phyloP scores from a whole-genome alignment of 768 basidiomycete genomes.

The Mycena vitilis region DNA sequence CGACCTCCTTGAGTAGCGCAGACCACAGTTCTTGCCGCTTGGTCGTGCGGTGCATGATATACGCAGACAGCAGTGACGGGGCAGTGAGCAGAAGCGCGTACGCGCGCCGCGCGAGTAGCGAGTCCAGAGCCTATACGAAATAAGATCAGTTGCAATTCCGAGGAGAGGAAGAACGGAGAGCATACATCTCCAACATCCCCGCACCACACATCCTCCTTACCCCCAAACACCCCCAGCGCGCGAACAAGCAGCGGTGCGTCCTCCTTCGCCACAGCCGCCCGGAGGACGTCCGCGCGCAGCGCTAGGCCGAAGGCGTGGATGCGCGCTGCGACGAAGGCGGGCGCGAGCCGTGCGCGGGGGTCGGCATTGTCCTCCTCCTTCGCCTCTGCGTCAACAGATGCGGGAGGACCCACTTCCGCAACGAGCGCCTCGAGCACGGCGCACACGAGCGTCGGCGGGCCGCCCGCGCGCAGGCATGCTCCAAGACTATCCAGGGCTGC shows the following conservation, averaged over 20 bases:
- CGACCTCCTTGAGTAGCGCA: slow-evolving; percentile 56
- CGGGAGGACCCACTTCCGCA: slow-evolving; percentile 47
- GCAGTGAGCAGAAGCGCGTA: slow-evolving; percentile 53
- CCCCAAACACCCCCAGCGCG: slow-evolving; percentile 65
- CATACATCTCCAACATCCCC: slow-evolving; percentile 54
- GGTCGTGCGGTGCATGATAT: slow-evolving; percentile 58
- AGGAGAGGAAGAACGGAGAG: background rate
- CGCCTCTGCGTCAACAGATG: background rate
- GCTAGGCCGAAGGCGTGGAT: slow-evolving; percentile 37
- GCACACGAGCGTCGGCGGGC: slow-evolving; percentile 50
- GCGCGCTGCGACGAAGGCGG: background rate
- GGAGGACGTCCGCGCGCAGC: slow-evolving; percentile 50
- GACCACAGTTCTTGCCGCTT: slow-evolving; percentile 58
- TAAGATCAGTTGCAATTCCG: too few relatives aligned
- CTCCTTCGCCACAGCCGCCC: slow-evolving; percentile 43
- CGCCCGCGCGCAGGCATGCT: slow-evolving; percentile 42
- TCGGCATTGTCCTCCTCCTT: slow-evolving; percentile 27
- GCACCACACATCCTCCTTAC: slow-evolving; percentile 39
- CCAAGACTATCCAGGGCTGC: slow-evolving; percentile 60
- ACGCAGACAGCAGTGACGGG: slow-evolving; percentile 61
- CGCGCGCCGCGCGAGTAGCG: slow-evolving; percentile 51
- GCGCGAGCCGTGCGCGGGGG: too few relatives aligned
- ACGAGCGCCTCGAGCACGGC: slow-evolving; percentile 59
- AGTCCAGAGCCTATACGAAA: slow-evolving; percentile 57
- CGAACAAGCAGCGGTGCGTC: slow-evolving; percentile 47